These are phyloP conservation scores for Mycena vulgaris DNA, from an alignment of 768 basidiomycete genomes.

Conservation along the genomic window DNA sequence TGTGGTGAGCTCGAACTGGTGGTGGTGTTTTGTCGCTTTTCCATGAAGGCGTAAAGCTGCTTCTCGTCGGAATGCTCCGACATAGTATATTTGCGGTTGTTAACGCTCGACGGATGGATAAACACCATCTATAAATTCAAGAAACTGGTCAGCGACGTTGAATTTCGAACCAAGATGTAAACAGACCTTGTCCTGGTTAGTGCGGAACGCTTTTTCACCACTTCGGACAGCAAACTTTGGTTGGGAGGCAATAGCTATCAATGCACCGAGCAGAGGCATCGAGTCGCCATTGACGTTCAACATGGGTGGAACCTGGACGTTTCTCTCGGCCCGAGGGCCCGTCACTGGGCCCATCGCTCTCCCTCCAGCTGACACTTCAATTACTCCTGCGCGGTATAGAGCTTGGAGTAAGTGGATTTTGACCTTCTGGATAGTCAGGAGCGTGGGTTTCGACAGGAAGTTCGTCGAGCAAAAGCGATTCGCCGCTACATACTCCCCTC, in stretches of 20 bases:
- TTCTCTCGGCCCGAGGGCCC: slow-evolving; percentile 51
- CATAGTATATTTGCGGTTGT: slow-evolving; percentile 71
- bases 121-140: slow-evolving; percentile 68
- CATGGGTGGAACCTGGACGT: slow-evolving; percentile 69
- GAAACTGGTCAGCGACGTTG: slow-evolving; percentile 22
- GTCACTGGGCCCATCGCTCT: slow-evolving; percentile 50
- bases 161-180: neutral
- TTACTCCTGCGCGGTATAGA: slow-evolving; percentile 84
- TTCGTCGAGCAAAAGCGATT: slow-evolving; percentile 88
- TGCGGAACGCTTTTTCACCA: slow-evolving; percentile 77
- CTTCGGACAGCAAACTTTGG: slow-evolving; percentile 92
- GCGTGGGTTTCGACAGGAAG: slow-evolving; percentile 89
- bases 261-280: slow-evolving; percentile 81
- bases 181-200: slow-evolving; percentile 86
- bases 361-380: slow-evolving; percentile 85
- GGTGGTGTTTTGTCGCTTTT: slow-evolving; percentile 87
- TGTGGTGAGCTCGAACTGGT: slow-evolving; percentile 59
- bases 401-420: slow-evolving; percentile 84
- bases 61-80: slow-evolving; percentile 65
- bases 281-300: slow-evolving; percentile 83
- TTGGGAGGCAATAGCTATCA: slow-evolving; percentile 89
- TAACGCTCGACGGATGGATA: slow-evolving; percentile 92
- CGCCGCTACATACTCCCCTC: slow-evolving; percentile 74
- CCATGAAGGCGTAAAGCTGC: slow-evolving; percentile 85
- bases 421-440: slow-evolving; percentile 86